A percentile compares a stretch with the other conserved stretches of the same genome.
These are phyloP conservation scores for Tanacetum coccineum DNA, from an alignment of 129 eudicot species.

Conservation along the genomic window DNA sequence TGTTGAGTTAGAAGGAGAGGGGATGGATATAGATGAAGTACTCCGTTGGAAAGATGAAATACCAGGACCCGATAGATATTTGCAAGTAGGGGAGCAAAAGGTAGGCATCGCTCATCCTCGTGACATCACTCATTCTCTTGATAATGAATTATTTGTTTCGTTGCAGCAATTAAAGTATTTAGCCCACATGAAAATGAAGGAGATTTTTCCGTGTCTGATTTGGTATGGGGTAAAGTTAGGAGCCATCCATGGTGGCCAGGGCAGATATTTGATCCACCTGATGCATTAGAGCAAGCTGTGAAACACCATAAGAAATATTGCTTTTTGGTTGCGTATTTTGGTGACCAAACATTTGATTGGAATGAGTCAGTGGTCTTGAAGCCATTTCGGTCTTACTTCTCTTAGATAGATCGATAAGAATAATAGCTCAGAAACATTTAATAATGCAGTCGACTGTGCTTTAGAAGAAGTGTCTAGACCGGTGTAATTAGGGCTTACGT, in stretches of 20 bases:
- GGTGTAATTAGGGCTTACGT: too few species aligned
- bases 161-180: conserved; percentile 36
- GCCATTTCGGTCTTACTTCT: conserved; percentile 54
- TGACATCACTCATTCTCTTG: too few species aligned
- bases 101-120: neutral
- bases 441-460: too few species aligned
- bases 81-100: conserved; percentile 13
- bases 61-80: neutral
- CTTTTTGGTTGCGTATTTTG: conserved; percentile 81
- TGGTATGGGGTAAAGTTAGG: conserved; percentile 83
- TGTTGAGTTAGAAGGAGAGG: conserved; percentile 31
- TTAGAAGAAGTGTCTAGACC: too few species aligned
- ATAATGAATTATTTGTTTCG: conserved; percentile 14
- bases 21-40: conserved; percentile 50
- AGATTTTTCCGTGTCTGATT: conserved; percentile 49
- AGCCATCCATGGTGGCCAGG: conserved; percentile 99
- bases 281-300: conserved; percentile 68
- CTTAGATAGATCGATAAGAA: too few species aligned
- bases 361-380: conserved; percentile 59
- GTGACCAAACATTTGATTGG: conserved; percentile 84
- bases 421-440: too few species aligned
- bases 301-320: conserved; percentile 61
- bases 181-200: conserved; percentile 49
- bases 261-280: conserved; percentile 68
- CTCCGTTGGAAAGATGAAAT: conserved; percentile 38